phyloP scores from a whole-genome alignment of 306 rosid genomes.

The Trifolium dubium region DNA sequence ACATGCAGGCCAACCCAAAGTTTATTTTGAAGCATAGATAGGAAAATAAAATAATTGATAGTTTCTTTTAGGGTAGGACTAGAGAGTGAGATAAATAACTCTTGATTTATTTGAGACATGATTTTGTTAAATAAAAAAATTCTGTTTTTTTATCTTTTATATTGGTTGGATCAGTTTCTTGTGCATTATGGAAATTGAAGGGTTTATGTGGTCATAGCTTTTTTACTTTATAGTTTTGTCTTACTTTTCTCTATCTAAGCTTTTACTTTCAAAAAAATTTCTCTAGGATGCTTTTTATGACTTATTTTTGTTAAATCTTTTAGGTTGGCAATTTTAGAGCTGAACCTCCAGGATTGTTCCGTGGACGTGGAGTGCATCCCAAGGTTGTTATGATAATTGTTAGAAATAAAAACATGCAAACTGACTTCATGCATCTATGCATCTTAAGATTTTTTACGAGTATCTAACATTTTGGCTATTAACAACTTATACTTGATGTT shows the following conservation, averaged over 20 bases:
- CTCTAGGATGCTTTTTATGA: slow-evolving; percentile 17
- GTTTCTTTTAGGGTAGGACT: not conserved
- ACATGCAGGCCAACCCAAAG: not conserved
- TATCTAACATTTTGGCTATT: slow-evolving; percentile 29
- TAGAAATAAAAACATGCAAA: slow-evolving; percentile 11
- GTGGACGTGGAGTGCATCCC: slow-evolving; percentile 99
- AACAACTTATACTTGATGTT: slow-evolving; percentile 37
- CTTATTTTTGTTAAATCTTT: slow-evolving; percentile 32
- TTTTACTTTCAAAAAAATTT: not conserved
- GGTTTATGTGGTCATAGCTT: slow-evolving; percentile 24
- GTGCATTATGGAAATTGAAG: not conserved
- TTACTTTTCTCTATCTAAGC: slow-evolving; percentile 9
- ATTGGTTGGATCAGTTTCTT: slow-evolving; percentile 2
- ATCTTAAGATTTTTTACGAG: slow-evolving; percentile 7
- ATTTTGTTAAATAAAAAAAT: not conserved
- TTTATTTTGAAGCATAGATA: not conserved
- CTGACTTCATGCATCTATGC: slow-evolving; percentile 7
- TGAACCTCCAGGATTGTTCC: slow-evolving; percentile 96
- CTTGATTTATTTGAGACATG: not conserved
- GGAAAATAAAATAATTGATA: not conserved
- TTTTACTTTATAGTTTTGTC: slow-evolving; percentile 7
- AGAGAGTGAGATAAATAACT: not conserved
- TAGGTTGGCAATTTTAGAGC: slow-evolving; percentile 99
- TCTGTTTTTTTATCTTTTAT: not conserved
- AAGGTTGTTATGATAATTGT: slow-evolving; percentile 63